Evolutionary conservation across 257 asterid genomes (phyloP).

Genomic region (Solanum etuberosum): DNA sequence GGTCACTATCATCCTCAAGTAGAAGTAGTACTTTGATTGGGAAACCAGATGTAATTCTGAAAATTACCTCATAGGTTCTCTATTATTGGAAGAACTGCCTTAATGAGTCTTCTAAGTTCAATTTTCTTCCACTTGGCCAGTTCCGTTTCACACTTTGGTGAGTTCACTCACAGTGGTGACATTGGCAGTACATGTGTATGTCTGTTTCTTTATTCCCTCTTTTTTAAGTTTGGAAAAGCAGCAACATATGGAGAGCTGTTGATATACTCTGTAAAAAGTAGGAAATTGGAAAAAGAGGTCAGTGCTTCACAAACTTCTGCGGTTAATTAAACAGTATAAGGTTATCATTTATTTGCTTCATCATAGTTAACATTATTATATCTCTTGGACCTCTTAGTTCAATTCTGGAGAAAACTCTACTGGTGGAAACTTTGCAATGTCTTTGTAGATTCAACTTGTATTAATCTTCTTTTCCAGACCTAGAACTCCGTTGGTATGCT

Average conservation of each 20-base stretch:
- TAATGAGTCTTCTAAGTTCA: background rate
- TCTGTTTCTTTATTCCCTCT: background rate
- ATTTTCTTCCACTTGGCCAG: background rate
- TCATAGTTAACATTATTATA: background rate
- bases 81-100: background rate
- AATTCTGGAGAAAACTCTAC: background rate
- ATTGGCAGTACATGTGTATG: background rate
- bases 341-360: background rate
- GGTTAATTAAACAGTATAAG: background rate
- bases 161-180: background rate
- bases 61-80: background rate
- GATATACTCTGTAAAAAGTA: background rate
- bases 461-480: background rate
- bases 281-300: conserved; percentile 47
- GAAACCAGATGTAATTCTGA: background rate
- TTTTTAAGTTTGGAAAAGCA: background rate
- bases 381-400: background rate
- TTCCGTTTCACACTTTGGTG: background rate
- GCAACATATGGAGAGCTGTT: background rate
- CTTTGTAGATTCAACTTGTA: background rate
- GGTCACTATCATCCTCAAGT: background rate
- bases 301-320: background rate
- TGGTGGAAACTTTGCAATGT: background rate
- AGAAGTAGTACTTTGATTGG: background rate
- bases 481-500: background rate